Evolutionary conservation across 805 yeast species (phyloP).

Genomic region (Schwanniomyces sp.): DNA sequence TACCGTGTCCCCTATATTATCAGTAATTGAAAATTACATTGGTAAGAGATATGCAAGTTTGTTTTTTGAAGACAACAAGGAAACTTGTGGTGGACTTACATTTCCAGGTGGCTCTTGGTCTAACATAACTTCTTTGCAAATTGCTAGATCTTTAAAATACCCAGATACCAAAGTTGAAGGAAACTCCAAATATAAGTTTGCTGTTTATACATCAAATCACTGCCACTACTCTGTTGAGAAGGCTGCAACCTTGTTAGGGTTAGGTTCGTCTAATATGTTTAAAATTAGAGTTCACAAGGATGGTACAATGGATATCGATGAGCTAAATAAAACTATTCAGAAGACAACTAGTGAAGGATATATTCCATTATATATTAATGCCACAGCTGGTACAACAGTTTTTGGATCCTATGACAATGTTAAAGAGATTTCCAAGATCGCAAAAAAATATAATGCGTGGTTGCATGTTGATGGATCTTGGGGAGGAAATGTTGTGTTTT

Average conservation of each 20-base stretch:
- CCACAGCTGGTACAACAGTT: conserved; percentile 89
- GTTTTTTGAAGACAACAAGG: conserved; percentile 47
- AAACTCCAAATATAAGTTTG: conserved; percentile 53
- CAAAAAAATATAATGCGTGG: conserved; percentile 62
- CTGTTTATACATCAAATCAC: conserved; percentile 68
- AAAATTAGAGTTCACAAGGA: conserved; percentile 56
- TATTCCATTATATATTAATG: conserved; percentile 74
- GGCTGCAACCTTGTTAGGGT: conserved; percentile 73
- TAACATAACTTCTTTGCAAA: conserved; percentile 73
- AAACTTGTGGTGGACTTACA: conserved; percentile 75
- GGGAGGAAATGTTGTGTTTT: conserved; percentile 85
- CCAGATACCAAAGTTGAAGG: conserved; percentile 74
- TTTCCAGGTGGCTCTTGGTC: conserved; percentile 90
- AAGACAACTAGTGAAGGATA: conserved; percentile 50
- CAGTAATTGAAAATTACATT: conserved; percentile 70
- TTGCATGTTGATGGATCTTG: conserved; percentile 87
- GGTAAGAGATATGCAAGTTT: conserved; percentile 65
- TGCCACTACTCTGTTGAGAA: conserved; percentile 81
- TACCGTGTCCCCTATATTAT: conserved; percentile 79
- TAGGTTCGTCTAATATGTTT: conserved; percentile 64
- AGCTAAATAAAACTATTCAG: conserved; percentile 46
- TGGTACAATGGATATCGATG: conserved; percentile 56
- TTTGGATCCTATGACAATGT: conserved; percentile 81
- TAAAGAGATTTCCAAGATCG: conserved; percentile 50
- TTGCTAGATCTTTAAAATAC: conserved; percentile 61